phyloP scores from a whole-genome alignment of 768 basidiomycete species.

The Rhodotorula taiwanensis region DNA sequence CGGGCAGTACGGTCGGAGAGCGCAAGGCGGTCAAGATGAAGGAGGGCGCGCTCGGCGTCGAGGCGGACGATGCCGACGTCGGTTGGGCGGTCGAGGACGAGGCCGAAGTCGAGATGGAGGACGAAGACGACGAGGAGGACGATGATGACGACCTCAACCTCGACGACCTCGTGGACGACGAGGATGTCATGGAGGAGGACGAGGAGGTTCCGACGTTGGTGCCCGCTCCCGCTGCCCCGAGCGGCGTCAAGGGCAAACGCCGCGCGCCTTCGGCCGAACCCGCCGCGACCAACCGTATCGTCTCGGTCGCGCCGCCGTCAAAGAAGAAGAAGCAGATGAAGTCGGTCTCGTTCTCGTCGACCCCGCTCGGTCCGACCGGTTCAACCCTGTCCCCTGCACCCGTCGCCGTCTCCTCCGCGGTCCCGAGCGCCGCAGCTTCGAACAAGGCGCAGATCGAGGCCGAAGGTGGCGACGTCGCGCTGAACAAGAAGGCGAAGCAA shows the following conservation, averaged over 20 bases:
- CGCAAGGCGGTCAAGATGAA: constrained; percentile 44
- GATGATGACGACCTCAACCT: constrained; percentile 30
- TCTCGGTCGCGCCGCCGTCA: constrained; percentile 36
- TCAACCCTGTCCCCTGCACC: not conserved
- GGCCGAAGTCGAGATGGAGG: constrained; percentile 3
- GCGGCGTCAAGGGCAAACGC: constrained; percentile 25
- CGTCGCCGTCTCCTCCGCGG: not conserved
- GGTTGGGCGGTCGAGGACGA: constrained; percentile 34
- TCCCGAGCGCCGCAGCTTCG: constrained; percentile 1
- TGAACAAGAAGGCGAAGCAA: constrained; percentile 39
- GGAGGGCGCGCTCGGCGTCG: constrained; percentile 46
- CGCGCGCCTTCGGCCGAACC: constrained; percentile 14
- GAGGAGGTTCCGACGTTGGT: constrained; percentile 12
- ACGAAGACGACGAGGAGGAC: not conserved
- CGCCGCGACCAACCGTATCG: constrained; percentile 9
- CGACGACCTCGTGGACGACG: constrained; percentile 12
- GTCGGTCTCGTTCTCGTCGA: constrained; percentile 35
- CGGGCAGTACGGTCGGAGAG: constrained; percentile 46
- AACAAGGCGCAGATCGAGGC: constrained; percentile 22
- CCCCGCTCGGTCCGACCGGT: constrained; percentile 33
- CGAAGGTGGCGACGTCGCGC: constrained; percentile 29
- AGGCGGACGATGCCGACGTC: constrained; percentile 43
- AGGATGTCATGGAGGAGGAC: constrained; percentile 21
- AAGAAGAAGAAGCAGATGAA: constrained; percentile 33
- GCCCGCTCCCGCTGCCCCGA: not conserved